Conservation (phyloP, 805 yeast genomes). For the Grigorovia jiainica region DNA sequence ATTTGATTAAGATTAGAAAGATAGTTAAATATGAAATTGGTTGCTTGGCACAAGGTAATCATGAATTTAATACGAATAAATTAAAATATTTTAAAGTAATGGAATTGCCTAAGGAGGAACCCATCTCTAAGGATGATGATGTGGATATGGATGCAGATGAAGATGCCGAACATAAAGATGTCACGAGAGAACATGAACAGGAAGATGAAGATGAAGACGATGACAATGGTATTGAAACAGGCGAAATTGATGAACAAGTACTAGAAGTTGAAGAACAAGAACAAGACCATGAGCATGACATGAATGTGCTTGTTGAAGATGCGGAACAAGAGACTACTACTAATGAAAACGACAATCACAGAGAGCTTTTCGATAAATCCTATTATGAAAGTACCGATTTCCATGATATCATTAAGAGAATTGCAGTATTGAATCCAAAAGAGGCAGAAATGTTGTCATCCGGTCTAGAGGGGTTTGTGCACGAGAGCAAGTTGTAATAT, state of each 20-base stretch:
- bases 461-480: conserved; percentile 19
- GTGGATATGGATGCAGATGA: conserved; percentile 19
- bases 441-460: conserved; percentile 15
- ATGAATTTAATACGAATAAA: conserved; percentile 34
- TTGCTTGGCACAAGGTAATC: conserved; percentile 44
- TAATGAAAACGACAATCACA: conserved; percentile 11
- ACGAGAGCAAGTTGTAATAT: conserved; percentile 15
- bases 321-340: conserved; percentile 14
- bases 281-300: too few species aligned
- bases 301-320: too few species aligned
- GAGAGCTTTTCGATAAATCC: background rate
- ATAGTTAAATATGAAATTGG: conserved; percentile 65
- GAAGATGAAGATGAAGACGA: conserved; percentile 20
- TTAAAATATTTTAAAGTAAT: conserved; percentile 30
- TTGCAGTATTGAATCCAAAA: conserved; percentile 19
- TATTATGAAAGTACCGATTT: conserved; percentile 22
- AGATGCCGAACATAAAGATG: conserved; percentile 4
- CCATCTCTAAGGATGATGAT: conserved; percentile 21
- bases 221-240: conserved; percentile 26
- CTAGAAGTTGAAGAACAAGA: conserved; percentile 27
- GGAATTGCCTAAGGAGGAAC: conserved; percentile 28
- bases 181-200: conserved; percentile 10
- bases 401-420: conserved; percentile 22
- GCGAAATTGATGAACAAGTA: conserved; percentile 25
- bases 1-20: conserved; percentile 54